Evolutionary conservation across 108 stramenopile genomes (phyloP).

Genomic region (Poteriospumella lacustris): DNA sequence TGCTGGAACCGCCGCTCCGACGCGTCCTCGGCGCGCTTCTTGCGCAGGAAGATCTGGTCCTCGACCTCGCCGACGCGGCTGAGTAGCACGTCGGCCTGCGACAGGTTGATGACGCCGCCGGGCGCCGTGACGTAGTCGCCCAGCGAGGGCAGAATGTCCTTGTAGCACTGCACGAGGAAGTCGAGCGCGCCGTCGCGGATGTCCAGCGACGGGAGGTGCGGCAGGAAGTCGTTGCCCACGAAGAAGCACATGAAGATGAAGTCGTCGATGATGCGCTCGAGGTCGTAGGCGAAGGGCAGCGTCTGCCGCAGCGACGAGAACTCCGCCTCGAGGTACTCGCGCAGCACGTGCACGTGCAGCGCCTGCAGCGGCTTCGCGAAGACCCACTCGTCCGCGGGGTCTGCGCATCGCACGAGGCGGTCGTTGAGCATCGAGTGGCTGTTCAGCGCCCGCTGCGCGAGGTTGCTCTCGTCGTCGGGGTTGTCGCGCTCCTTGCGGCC

Average conservation of each 20-base stretch:
- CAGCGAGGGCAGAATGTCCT: conserved; percentile 55
- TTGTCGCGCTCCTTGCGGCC: neutral
- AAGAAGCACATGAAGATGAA: conserved; percentile 97
- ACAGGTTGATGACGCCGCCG: conserved; percentile 75
- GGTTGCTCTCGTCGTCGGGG: neutral
- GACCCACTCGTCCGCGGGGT: conserved; percentile 13
- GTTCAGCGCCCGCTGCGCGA: neutral
- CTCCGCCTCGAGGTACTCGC: conserved; percentile 85
- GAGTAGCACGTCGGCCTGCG: conserved; percentile 81
- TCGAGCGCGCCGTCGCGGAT: conserved; percentile 88
- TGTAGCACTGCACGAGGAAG: conserved; percentile 77
- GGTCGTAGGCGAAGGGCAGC: conserved; percentile 58
- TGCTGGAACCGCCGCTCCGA: conserved; percentile 50
- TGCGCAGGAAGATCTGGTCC: conserved; percentile 87
- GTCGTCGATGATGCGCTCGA: conserved; percentile 92
- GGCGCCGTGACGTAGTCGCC: conserved; percentile 87
- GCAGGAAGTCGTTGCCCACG: conserved; percentile 87
- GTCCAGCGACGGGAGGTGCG: conserved; percentile 86
- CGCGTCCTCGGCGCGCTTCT: conserved; percentile 71
- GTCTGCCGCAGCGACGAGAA: conserved; percentile 45
- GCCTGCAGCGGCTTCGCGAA: conserved; percentile 45
- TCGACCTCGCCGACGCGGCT: conserved; percentile 87
- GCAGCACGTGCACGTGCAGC: conserved; percentile 67
- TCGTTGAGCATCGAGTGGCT: neutral
- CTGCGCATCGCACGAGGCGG: neutral